Base-by-base conservation (phyloP, 352 stramenopile genomes). In the Globisporangium iwayamae region DNA sequence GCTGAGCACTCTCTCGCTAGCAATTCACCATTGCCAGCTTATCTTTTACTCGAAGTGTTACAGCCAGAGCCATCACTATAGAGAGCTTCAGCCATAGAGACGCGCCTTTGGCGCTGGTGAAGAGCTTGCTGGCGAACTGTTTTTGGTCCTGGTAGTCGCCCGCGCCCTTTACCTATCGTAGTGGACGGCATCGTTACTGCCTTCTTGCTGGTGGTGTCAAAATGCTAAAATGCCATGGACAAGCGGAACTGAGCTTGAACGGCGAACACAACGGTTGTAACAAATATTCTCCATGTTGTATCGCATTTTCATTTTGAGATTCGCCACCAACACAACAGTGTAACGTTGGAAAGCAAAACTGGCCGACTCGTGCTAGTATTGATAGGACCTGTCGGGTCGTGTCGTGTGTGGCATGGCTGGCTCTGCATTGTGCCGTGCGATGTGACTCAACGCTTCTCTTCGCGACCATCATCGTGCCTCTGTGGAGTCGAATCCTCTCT, bases 131-230 rank as follows among this genome's bases (percentile, higher is more conserved):
- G 38, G 90, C 79, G n/a, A 94, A 67, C 68, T 94, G 75, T 67
- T 89, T 89, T 62, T 94, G 81, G 64, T 84, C 76, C 63, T 94
- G 77, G 71, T 86, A 94, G 66, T 91, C 72, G 65, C 74, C 80
- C 39, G 72, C 76, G 57, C 85, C 83, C 48, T 82, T 65, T 60
- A 86, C 71, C 69, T 90, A 85, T 52, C 80, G 71, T 64, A 84
- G 67, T 62, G 38, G 63, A 65, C 62, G 76, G 66, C 63, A 72
- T 83, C 14, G 41, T 73, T 28, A 30, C 28, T 28, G 20, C 69
- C 47, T 61, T 6, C 18, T 10, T 51, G 34, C 38, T 67, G 1
- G 25, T 28, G 25, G 25, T 28, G 25, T 28, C 25, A 28, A 28
- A 28, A 28, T 28, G 25, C n/a, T 13, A 13, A 45, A 45, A 0